Percentiles rank a stretch among this genome's conserved stretches.
Evolutionary conservation across 2,329 filamentous ascomycete species (phyloP).

Genomic region (Trichoderma guizhouense): DNA sequence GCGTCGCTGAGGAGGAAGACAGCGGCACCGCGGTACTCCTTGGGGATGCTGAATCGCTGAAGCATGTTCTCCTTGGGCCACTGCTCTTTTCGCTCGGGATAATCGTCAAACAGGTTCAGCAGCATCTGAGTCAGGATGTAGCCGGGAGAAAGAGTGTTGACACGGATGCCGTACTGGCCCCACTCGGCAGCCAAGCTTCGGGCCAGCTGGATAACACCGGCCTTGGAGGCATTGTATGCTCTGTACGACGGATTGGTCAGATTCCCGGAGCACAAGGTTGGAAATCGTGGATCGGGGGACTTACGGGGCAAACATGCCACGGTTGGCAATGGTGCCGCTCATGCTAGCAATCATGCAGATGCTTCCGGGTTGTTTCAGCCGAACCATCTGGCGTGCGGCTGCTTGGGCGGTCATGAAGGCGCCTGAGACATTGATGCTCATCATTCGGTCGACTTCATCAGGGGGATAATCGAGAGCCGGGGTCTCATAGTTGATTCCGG

Average conservation of each 20-base stretch:
- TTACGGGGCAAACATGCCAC: constrained; percentile 58
- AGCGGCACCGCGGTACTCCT: constrained; percentile 69
- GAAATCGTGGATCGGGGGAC: constrained; percentile 25
- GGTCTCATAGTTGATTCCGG: constrained; percentile 77
- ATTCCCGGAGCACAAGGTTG: background rate
- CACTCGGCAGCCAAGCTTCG: constrained; percentile 71
- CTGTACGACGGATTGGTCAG: constrained; percentile 30
- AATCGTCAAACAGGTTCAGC: constrained; percentile 70
- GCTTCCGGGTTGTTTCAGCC: constrained; percentile 55
- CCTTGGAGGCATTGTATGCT: constrained; percentile 75
- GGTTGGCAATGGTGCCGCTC: constrained; percentile 65
- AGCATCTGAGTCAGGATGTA: constrained; percentile 85
- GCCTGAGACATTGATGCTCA: constrained; percentile 84
- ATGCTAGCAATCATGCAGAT: constrained; percentile 68
- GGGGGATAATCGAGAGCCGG: constrained; percentile 77
- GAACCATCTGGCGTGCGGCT: constrained; percentile 73
- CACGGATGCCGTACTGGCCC: constrained; percentile 68
- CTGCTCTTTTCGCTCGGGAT: constrained; percentile 61
- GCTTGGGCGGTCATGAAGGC: constrained; percentile 83
- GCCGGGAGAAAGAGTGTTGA: constrained; percentile 78
- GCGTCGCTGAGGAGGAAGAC: constrained; percentile 72
- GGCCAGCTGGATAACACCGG: constrained; percentile 67
- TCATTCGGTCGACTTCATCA: constrained; percentile 71
- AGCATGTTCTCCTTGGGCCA: constrained; percentile 90
- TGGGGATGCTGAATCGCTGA: constrained; percentile 60